These are phyloP conservation scores for Hygrophorus pudorinus DNA, from an alignment of 768 basidiomycete species.

Conservation along the genomic window DNA sequence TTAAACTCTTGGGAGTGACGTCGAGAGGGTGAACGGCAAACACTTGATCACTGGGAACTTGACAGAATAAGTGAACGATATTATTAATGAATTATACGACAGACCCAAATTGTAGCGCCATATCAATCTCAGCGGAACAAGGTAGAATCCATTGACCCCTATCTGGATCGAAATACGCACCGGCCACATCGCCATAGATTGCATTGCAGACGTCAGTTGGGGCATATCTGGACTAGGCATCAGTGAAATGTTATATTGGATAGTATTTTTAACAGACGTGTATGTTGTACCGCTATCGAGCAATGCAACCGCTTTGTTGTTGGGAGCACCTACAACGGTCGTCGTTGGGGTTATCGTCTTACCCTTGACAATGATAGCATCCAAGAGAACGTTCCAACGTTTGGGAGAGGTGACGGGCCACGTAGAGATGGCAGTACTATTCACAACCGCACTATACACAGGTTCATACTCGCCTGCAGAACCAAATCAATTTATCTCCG, in stretches of 20 bases:
- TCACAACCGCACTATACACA: conserved; percentile 48
- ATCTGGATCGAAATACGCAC: conserved; percentile 44
- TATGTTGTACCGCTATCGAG: conserved; percentile 80
- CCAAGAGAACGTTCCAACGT: conserved; percentile 72
- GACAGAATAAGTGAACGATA: neutral
- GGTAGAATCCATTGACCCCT: conserved; percentile 65
- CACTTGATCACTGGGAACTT: conserved; percentile 36
- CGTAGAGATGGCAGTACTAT: conserved; percentile 53
- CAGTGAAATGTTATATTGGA: conserved; percentile 5
- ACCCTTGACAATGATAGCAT: conserved; percentile 55
- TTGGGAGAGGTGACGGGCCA: conserved; percentile 56
- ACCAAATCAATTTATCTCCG: conserved; percentile 1
- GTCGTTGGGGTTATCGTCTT: conserved; percentile 43
- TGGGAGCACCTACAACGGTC: conserved; percentile 45
- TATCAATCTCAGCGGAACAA: conserved; percentile 63
- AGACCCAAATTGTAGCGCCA: conserved; percentile 72
- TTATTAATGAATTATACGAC: conserved; percentile 13
- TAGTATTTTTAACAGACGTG: conserved; percentile 36
- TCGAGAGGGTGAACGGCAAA: conserved; percentile 79
- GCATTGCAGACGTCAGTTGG: conserved; percentile 53
- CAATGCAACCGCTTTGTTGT: conserved; percentile 62
- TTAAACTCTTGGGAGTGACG: conserved; percentile 39
- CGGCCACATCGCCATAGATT: conserved; percentile 59
- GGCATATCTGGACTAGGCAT: conserved; percentile 43
- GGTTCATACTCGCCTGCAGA: conserved; percentile 56